Percentiles rank a stretch among this genome's conserved stretches.
Evolutionary conservation across 2,329 filamentous ascomycete species (phyloP).

Genomic region (Colletotrichum lentis): DNA sequence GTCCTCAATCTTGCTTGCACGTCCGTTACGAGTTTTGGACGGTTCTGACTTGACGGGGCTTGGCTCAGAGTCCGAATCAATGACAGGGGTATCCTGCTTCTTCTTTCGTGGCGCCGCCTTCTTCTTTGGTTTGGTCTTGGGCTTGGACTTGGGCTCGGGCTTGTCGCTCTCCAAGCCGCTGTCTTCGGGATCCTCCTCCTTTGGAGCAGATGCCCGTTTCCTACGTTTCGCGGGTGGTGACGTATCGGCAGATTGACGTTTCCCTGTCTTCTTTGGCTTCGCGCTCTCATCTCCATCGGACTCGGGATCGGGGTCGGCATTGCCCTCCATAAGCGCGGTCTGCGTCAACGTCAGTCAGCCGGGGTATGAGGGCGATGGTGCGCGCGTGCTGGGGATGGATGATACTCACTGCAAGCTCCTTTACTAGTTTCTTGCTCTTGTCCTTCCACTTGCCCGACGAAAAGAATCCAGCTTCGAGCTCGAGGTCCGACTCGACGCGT

Average conservation of each 20-base stretch:
- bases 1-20: constrained; percentile 23
- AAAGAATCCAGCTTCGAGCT: constrained; percentile 62
- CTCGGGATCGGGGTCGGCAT: neutral
- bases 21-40: constrained; percentile 34
- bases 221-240: constrained; percentile 52
- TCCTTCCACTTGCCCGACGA: constrained; percentile 61
- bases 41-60: constrained; percentile 41
- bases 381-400: neutral
- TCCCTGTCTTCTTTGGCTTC: constrained; percentile 45
- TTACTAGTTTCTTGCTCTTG: constrained; percentile 66
- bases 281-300: constrained; percentile 8
- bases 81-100: constrained; percentile 41
- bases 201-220: constrained; percentile 48
- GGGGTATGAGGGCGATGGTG: neutral
- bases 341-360: constrained; percentile 11
- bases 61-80: constrained; percentile 44
- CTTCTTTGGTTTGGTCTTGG: constrained; percentile 37
- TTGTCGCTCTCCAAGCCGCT: constrained; percentile 40
- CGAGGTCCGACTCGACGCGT: constrained; percentile 58
- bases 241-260: constrained; percentile 48
- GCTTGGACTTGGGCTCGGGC: constrained; percentile 35
- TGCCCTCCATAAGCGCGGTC: constrained; percentile 19
- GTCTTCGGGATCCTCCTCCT: constrained; percentile 44
- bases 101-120: constrained; percentile 43
- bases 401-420: constrained; percentile 60